A percentile compares a stretch with the other conserved stretches of the same genome.
Evolutionary conservation across 495 filamentous ascomycete genomes (phyloP).

Genomic region (Lophium mytilinum): DNA sequence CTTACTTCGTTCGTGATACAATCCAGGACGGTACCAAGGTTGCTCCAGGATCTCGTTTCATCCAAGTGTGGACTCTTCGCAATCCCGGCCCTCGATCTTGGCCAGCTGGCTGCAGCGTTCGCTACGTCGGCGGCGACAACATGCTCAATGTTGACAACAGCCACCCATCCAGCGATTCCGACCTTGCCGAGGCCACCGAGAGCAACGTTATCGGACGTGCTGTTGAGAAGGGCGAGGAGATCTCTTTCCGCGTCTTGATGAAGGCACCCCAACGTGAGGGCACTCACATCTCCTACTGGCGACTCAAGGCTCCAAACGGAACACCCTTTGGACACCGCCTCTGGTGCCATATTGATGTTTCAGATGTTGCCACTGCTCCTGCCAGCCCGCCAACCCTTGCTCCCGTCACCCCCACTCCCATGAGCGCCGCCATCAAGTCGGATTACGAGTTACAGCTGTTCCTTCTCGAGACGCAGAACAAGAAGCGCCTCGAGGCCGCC

Average conservation of each 20-base stretch:
- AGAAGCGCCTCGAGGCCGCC: background rate
- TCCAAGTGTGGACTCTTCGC: constrained; percentile 85
- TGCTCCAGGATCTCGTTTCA: constrained; percentile 60
- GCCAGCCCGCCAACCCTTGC: constrained; percentile 1
- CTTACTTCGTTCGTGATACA: constrained; percentile 70
- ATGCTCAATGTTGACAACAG: constrained; percentile 82
- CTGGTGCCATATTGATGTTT: constrained; percentile 85
- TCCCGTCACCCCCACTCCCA: background rate
- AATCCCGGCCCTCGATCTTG: constrained; percentile 73
- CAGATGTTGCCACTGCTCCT: constrained; percentile 21
- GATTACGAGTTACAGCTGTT: constrained; percentile 9
- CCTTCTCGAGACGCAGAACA: background rate
- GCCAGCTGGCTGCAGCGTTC: constrained; percentile 85
- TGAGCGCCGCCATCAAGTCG: background rate
- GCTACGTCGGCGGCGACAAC: constrained; percentile 85
- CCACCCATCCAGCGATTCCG: constrained; percentile 64
- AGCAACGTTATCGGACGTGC: constrained; percentile 67
- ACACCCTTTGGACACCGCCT: constrained; percentile 81
- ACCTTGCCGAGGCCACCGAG: constrained; percentile 65
- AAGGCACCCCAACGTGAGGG: constrained; percentile 67
- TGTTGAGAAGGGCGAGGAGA: constrained; percentile 61
- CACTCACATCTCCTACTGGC: constrained; percentile 90
- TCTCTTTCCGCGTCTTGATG: constrained; percentile 75
- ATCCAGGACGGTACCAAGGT: constrained; percentile 70
- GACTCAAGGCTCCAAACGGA: constrained; percentile 74